Evolutionary conservation across 2,329 filamentous ascomycete genomes (phyloP), one percentile per base, ranked within the genome.

Genomic region (Fulvia fulva): DNA sequence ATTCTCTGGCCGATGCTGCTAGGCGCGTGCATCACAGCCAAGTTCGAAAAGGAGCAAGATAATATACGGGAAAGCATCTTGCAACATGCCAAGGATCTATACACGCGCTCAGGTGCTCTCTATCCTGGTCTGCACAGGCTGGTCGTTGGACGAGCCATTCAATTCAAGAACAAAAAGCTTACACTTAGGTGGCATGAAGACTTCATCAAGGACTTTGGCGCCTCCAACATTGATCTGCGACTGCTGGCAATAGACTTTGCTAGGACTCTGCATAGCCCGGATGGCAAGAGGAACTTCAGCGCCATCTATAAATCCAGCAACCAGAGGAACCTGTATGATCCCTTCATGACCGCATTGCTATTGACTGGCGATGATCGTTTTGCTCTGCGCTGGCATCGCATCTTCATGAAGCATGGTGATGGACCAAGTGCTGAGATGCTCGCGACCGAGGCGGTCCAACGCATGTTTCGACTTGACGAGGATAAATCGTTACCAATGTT

Each of bases 1-100:
- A 68, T 68, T 12, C 60, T 83, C 6, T 83, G 81, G 81, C 67
- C 68, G 0, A 74, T 71, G 0, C 77, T 82, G 50, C 61, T 81
- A 47, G 70, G 72, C 52, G 63, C 74, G 28, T 70, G 72, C n/a
- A 63, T 74, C 34, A 44, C 52, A 2, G 44, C 45, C 23, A 43
- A 56, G 11, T 43, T 50, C 12, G 58, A 50, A 5, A 45, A 51
- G 19, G 51, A 51, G 12, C 26, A 45, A 3, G 12, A 46, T 23
- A 26, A n/a, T 6, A 62, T 79, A 1, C 64, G 80, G 2, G 37
- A 69, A 5, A 65, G 73, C 11, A 61, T 81, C 9, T 67, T 76
- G 12, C 60, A 69, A 0, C 75, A 81, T 64, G 78, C 75, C 7
- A 63, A 74, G 28, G 64, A 75, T 1, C 56, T 83, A 12, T 73